phyloP scores from a whole-genome alignment of 371 early-diverging fungal species.

The Haplosporangium sp. region DNA sequence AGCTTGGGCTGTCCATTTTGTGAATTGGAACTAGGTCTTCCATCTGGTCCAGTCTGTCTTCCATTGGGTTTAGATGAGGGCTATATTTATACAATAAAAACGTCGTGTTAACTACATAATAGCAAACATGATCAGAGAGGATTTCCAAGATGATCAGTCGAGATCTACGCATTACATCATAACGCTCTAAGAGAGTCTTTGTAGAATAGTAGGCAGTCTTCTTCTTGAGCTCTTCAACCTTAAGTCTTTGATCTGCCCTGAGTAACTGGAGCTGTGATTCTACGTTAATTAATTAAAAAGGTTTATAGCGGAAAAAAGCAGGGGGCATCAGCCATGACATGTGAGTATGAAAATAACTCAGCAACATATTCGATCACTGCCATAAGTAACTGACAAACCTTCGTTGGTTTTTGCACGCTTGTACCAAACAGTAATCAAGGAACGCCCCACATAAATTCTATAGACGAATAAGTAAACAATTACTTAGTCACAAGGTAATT shows the following conservation, averaged over 20 bases:
- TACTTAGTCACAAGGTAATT: not conserved
- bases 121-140: not conserved
- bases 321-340: not conserved
- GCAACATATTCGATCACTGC: not conserved
- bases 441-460: constrained; percentile 68
- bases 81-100: not conserved
- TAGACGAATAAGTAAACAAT: too few relatives aligned
- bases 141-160: not conserved
- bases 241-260: constrained; percentile 57
- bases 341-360: too few relatives aligned
- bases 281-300: constrained; percentile 2
- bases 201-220: constrained; percentile 83
- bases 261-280: constrained; percentile 39
- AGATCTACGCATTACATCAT: constrained; percentile 63
- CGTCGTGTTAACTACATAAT: not conserved
- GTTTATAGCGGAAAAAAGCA: not conserved
- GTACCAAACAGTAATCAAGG: constrained; percentile 66
- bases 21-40: constrained; percentile 9
- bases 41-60: constrained; percentile 25
- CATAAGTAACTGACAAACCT: constrained; percentile 31
- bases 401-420: constrained; percentile 70
- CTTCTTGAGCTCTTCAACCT: constrained; percentile 75
- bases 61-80: constrained; percentile 20
- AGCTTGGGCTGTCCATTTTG: constrained; percentile 43
- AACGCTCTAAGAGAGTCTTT: constrained; percentile 90